phyloP scores from a whole-genome alignment of 1,284 basidiomycete species.

The Moesziomyces globuligerus region DNA sequence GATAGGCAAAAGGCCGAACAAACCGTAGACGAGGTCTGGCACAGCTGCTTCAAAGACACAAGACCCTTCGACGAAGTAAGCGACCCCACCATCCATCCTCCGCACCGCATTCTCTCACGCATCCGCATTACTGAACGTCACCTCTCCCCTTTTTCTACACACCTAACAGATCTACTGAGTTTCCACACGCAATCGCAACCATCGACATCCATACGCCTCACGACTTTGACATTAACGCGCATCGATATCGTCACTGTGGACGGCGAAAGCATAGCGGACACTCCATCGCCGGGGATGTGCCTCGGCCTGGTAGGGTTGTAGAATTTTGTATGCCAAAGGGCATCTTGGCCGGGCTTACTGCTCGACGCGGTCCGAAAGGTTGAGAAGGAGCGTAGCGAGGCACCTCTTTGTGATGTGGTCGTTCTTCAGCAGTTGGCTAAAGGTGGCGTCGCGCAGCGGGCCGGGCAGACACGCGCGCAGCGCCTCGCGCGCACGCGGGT shows the following conservation, averaged over 20 bases:
- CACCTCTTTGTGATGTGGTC: constrained; percentile 74
- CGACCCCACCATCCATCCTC: background rate
- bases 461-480: constrained; percentile 96
- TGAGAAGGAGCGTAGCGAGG: constrained; percentile 91
- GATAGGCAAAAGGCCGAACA: constrained; percentile 80
- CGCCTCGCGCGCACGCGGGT: constrained; percentile 94
- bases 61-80: constrained; percentile 93
- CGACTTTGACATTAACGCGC: too few species aligned
- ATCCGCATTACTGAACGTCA: background rate
- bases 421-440: constrained; percentile 80
- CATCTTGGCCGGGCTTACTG: constrained; percentile 13
- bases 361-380: constrained; percentile 74
- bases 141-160: background rate
- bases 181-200: background rate
- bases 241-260: too few species aligned
- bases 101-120: background rate
- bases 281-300: too few species aligned
- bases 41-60: constrained; percentile 93
- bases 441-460: constrained; percentile 92
- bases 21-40: constrained; percentile 95
- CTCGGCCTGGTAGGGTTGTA: too few species aligned
- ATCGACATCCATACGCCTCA: too few species aligned
- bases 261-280: too few species aligned
- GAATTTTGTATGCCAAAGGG: too few species aligned
- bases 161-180: constrained; percentile 55